A percentile compares a stretch with the other conserved stretches of the same genome.
Conservation (phyloP, 495 filamentous ascomycete genomes). For the Penicillium silybi region DNA sequence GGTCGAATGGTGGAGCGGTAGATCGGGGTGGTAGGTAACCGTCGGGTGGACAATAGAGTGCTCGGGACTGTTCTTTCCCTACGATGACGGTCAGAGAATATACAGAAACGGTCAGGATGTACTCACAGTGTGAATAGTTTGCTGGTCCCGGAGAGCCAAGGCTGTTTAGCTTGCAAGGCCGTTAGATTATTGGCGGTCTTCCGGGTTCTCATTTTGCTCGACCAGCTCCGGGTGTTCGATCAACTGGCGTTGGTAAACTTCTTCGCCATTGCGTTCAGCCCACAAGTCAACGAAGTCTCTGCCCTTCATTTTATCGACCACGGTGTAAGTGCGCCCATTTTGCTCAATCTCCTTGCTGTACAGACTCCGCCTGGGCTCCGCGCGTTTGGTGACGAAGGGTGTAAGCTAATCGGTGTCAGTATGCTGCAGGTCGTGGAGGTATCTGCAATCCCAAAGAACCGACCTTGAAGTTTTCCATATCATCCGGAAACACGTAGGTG, state of each 20-base stretch:
- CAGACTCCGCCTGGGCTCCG: slow-evolving; percentile 40
- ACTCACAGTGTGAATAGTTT: not conserved
- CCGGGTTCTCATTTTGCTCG: not conserved
- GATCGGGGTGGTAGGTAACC: slow-evolving; percentile 2
- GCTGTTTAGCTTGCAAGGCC: not conserved
- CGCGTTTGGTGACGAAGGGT: slow-evolving; percentile 73
- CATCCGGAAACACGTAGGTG: slow-evolving; percentile 77
- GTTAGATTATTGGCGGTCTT: not conserved
- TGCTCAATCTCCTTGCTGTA: slow-evolving; percentile 34
- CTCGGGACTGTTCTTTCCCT: not conserved
- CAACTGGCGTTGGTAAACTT: slow-evolving; percentile 29
- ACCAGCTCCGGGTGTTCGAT: slow-evolving; percentile 11
- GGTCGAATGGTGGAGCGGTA: slow-evolving; percentile 5
- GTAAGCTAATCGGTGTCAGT: slow-evolving; percentile 57
- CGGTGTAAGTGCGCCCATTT: slow-evolving; percentile 20
- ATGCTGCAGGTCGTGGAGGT: not conserved
- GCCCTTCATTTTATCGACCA: slow-evolving; percentile 31
- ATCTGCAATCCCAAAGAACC: slow-evolving; percentile 8
- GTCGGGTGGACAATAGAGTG: not conserved
- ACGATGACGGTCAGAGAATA: not conserved
- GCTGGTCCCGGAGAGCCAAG: not conserved
- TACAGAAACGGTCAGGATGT: not conserved
- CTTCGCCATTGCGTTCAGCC: slow-evolving; percentile 32
- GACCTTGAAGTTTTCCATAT: slow-evolving; percentile 69
- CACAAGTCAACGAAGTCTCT: slow-evolving; percentile 41